Percentiles rank a stretch among this genome's conserved stretches.
Conservation (phyloP, 2,329 filamentous ascomycete genomes). For the Trichophyton simii region DNA sequence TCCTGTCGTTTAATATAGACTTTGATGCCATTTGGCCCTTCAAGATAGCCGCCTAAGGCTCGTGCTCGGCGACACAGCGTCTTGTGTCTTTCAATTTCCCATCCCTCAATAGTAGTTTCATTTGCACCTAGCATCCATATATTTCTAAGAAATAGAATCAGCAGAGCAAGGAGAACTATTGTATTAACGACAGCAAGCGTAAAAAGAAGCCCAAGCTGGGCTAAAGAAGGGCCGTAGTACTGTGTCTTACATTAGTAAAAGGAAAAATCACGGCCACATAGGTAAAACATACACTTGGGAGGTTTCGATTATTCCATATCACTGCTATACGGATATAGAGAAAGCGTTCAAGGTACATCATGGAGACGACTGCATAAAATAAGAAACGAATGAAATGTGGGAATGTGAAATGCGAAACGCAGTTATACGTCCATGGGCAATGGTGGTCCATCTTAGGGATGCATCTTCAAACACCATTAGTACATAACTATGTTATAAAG, state of each 20-base stretch:
- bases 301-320: constrained; percentile 43
- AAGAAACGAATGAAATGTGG: constrained; percentile 55
- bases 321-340: constrained; percentile 40
- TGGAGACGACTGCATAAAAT: constrained; percentile 46
- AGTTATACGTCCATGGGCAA: constrained; percentile 55
- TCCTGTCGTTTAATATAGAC: constrained; percentile 47
- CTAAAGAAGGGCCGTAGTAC: constrained; percentile 46
- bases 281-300: constrained; percentile 42
- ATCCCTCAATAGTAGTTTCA: constrained; percentile 52
- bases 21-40: constrained; percentile 44
- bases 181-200: constrained; percentile 42
- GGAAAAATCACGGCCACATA: not conserved
- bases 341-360: constrained; percentile 44
- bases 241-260: constrained; percentile 16
- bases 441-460: constrained; percentile 56
- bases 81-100: constrained; percentile 43
- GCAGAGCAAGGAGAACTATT: constrained; percentile 44
- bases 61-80: constrained; percentile 35
- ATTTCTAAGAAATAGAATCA: constrained; percentile 42
- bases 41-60: constrained; percentile 45
- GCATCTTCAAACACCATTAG: too few relatives aligned
- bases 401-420: constrained; percentile 52
- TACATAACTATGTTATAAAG: too few relatives aligned
- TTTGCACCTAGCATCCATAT: constrained; percentile 46
- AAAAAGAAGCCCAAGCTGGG: constrained; percentile 45